Evolutionary conservation across 225 moss, liverwort and hornwort species (phyloP).

Genomic region (Straminergon stramineum): DNA sequence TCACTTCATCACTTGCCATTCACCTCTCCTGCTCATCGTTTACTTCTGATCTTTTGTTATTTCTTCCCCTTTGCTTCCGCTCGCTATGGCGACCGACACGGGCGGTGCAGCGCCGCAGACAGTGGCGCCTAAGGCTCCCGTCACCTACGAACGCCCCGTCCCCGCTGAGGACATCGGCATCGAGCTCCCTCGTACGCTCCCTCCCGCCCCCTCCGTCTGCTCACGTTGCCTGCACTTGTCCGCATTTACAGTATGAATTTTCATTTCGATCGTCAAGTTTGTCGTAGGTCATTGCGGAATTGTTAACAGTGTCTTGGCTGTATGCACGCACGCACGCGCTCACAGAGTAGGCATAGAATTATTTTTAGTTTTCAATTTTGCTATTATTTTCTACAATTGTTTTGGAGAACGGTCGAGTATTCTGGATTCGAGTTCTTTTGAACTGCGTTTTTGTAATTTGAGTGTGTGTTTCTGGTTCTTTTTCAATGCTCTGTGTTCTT

Average conservation of each 20-base stretch:
- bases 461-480: neutral
- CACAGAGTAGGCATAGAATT: neutral
- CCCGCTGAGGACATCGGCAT: constrained; percentile 9
- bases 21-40: too few relatives aligned
- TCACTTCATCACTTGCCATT: neutral
- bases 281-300: neutral
- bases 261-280: neutral
- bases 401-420: neutral
- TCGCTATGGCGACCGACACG: neutral
- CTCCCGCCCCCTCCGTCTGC: neutral
- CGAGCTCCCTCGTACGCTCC: constrained; percentile 14
- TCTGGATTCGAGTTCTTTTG: neutral
- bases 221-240: neutral
- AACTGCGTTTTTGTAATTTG: neutral
- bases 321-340: neutral
- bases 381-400: neutral
- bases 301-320: too few relatives aligned
- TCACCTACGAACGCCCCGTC: constrained; percentile 22
- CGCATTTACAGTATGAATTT: neutral
- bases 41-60: neutral
- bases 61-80: neutral
- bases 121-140: constrained; percentile 21
- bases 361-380: neutral
- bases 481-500: neutral
- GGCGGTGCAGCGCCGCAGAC: constrained; percentile 12